These are phyloP conservation scores for Cerrena zonata DNA, from an alignment of 1,284 basidiomycete species.

Conservation along the genomic window DNA sequence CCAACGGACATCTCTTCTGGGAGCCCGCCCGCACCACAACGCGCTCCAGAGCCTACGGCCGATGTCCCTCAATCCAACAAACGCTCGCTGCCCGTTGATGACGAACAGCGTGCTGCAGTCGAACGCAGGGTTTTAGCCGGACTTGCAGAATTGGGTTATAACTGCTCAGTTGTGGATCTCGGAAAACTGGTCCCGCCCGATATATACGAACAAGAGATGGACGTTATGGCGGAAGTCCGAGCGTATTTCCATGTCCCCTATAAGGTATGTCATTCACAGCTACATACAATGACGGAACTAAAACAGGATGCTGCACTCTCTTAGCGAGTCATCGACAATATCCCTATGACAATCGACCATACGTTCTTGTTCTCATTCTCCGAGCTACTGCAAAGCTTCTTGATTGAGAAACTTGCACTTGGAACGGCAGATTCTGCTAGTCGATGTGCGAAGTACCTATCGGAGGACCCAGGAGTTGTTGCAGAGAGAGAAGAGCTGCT, in stretches of 20 bases:
- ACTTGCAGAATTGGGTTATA: conserved; percentile 33
- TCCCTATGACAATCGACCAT: conserved; percentile 42
- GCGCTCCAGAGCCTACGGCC: too few species aligned
- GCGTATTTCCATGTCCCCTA: conserved; percentile 49
- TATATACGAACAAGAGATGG: conserved; percentile 40
- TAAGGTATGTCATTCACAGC: conserved; percentile 31
- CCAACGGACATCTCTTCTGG: too few species aligned
- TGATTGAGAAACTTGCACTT: conserved; percentile 37
- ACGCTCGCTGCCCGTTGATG: background rate
- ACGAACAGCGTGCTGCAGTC: conserved; percentile 7
- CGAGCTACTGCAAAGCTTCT: conserved; percentile 28
- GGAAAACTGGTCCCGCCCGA: conserved; percentile 36
- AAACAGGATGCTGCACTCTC: background rate
- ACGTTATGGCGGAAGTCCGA: conserved; percentile 45
- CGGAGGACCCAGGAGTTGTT: conserved; percentile 37
- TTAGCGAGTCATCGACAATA: conserved; percentile 44
- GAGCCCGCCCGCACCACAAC: too few species aligned
- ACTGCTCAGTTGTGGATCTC: conserved; percentile 32
- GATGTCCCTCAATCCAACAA: background rate
- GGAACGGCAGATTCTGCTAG: conserved; percentile 31
- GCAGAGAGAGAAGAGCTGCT: conserved; percentile 32
- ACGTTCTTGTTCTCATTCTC: conserved; percentile 37
- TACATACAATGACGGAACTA: background rate
- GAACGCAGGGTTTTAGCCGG: conserved; percentile 21
- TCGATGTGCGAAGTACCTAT: conserved; percentile 35